Conservation (phyloP, 2,329 filamentous ascomycete genomes). For the Hortaea werneckii region DNA sequence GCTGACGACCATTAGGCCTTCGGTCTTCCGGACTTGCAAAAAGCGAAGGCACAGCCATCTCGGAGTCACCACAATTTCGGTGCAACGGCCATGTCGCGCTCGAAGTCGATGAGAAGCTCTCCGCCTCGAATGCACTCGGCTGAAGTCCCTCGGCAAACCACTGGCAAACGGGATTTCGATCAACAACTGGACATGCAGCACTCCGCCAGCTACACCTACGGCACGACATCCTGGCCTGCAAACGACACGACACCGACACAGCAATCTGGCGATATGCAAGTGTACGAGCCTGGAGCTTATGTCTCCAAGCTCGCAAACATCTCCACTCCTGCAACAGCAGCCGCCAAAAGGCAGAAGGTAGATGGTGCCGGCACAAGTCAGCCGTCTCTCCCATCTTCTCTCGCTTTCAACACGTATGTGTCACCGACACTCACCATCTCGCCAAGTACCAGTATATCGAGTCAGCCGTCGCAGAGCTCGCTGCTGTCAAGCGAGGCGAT, state of each 20-base stretch:
- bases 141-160: slow-evolving; percentile 9
- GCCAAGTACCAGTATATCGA: slow-evolving; percentile 19
- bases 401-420: slow-evolving; percentile 11
- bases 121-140: slow-evolving; percentile 2
- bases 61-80: slow-evolving; percentile 3
- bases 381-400: slow-evolving; percentile 7
- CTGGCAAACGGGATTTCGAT: slow-evolving; percentile 15
- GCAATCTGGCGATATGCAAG: slow-evolving; percentile 9
- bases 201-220: slow-evolving; percentile 16
- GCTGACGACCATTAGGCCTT: neutral
- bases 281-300: slow-evolving; percentile 20
- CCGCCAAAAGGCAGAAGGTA: slow-evolving; percentile 16
- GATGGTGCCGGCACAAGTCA: slow-evolving; percentile 8
- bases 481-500: slow-evolving; percentile 23
- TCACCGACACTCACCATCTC: slow-evolving; percentile 13
- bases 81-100: slow-evolving; percentile 9
- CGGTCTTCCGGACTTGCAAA: neutral
- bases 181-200: slow-evolving; percentile 13
- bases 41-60: neutral
- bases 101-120: slow-evolving; percentile 6
- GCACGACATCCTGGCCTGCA: slow-evolving; percentile 10
- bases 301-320: slow-evolving; percentile 17
- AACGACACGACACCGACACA: slow-evolving; percentile 20
- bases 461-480: slow-evolving; percentile 17
- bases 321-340: slow-evolving; percentile 9